Evolutionary conservation across 805 yeast genomes (phyloP), one percentile per base, ranked within the genome.

Genomic region (Spathaspora boniae): DNA sequence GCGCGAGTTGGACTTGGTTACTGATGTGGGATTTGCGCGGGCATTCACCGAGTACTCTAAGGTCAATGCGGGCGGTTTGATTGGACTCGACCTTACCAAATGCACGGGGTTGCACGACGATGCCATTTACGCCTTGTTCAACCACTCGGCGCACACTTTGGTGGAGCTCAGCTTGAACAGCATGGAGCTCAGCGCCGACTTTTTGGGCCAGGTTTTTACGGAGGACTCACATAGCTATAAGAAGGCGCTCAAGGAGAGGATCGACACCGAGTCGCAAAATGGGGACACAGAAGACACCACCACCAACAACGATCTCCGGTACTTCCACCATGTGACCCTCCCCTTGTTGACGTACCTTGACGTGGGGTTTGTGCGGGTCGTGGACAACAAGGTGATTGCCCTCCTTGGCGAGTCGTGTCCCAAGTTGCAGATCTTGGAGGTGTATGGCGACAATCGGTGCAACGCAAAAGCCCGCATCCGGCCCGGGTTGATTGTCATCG

Each of bases 91-190:
- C 44, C 50, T 91, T 5, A 69, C 76, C 15, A 76, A 91, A 44
- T 87, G 95, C 51, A 58, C 72, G 5, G 72, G 74, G 2, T 48
- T 91, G 11, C 78, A 78, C 1, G 88, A 87, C 53, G 66, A 58
- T 6, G 82, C 86, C 0, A 51, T 86, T 1, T 63, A 70, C 29
- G 78, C 81, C 8, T 51, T 86, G 20, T 49, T 88, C 4, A 52
- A 65, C 3, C 95, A 86, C 44, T 76, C 85, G 2, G 72, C 74
- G 2, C 55, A 69, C 16, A 78, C 95, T 0, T 51, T 93, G 19
- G 81, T 81, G 17, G 82, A 81, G 33, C 58, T 93, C 18, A 78
- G 75, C 43, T 42, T 93, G 40, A 91, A 91, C 53, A 85, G 96
- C 0, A 52, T 87, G n/a, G 72, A 76, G 42, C 61, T 61, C 7